Percentiles rank a stretch among this genome's conserved stretches.
Conservation (phyloP, 1,284 basidiomycete genomes). For the Pascua sp. region DNA sequence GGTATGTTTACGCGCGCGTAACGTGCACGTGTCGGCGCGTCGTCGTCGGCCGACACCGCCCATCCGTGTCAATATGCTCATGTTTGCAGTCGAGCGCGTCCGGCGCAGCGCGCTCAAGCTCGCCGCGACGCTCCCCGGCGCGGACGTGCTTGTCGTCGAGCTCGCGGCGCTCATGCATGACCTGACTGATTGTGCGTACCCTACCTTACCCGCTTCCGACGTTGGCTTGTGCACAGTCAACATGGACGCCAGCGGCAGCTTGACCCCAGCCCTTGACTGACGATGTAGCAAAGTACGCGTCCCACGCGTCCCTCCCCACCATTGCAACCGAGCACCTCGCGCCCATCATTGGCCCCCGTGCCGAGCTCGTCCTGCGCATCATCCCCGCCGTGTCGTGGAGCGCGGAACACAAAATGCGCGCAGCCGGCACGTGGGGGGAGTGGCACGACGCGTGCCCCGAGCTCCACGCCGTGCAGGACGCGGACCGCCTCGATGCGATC, state of each 20-base stretch:
- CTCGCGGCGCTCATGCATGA: conserved; percentile 85
- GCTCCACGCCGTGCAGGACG: conserved; percentile 87
- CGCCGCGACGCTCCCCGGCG: conserved; percentile 53
- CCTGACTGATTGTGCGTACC: conserved; percentile 51
- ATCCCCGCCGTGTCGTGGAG: conserved; percentile 82
- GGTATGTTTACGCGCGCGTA: conserved; percentile 57
- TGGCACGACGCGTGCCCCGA: conserved; percentile 78
- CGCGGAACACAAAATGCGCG: conserved; percentile 69
- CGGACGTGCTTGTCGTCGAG: conserved; percentile 71
- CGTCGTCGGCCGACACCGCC: background rate
- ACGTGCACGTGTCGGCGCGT: background rate
- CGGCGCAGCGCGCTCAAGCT: conserved; percentile 69
- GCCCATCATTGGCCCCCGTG: conserved; percentile 13
- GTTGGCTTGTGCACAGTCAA: too few species aligned
- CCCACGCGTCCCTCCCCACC: conserved; percentile 18
- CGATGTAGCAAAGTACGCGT: conserved; percentile 38
- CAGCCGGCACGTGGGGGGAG: conserved; percentile 56
- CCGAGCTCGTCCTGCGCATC: conserved; percentile 53
- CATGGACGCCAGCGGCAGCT: conserved; percentile 26
- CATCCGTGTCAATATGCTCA: background rate
- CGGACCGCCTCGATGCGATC: conserved; percentile 86
- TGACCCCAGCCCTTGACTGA: conserved; percentile 11
- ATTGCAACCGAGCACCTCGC: conserved; percentile 29
- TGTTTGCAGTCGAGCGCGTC: conserved; percentile 68
- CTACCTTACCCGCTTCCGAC: too few species aligned